A percentile compares a stretch with the other conserved stretches of the same genome.
Evolutionary conservation across 257 asterid species (phyloP).

Genomic region (Schizonepeta tenuifolia): DNA sequence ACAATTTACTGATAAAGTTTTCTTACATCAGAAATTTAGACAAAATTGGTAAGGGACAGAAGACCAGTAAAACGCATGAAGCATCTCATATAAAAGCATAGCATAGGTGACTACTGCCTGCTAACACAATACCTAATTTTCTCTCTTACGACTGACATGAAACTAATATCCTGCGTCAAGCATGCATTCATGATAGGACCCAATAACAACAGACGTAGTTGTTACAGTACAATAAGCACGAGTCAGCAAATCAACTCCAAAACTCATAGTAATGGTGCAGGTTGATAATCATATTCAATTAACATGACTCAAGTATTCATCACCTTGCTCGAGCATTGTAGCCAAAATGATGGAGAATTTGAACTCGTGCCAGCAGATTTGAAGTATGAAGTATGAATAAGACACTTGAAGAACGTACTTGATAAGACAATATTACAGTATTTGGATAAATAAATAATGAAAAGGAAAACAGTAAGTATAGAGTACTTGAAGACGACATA

Average conservation of each 20-base stretch:
- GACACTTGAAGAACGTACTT: background rate
- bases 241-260: background rate
- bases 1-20: background rate
- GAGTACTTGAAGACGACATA: too few species aligned
- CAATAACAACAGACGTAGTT: background rate
- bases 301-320: background rate
- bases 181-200: background rate
- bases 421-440: background rate
- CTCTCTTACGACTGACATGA: background rate
- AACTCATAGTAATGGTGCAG: background rate
- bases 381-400: background rate
- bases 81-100: conserved; percentile 6
- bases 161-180: background rate
- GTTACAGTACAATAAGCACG: background rate
- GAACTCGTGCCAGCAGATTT: background rate
- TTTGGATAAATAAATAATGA: background rate
- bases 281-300: background rate
- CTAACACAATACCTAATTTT: background rate
- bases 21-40: background rate
- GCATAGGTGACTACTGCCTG: conserved; percentile 1
- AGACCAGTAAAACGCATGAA: conserved; percentile 3
- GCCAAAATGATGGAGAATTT: background rate
- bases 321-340: background rate
- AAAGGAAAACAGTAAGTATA: background rate
- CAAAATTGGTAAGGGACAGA: background rate